These are phyloP conservation scores for Colletotrichum siamense DNA, from an alignment of 2,329 filamentous ascomycete species.

Conservation along the genomic window DNA sequence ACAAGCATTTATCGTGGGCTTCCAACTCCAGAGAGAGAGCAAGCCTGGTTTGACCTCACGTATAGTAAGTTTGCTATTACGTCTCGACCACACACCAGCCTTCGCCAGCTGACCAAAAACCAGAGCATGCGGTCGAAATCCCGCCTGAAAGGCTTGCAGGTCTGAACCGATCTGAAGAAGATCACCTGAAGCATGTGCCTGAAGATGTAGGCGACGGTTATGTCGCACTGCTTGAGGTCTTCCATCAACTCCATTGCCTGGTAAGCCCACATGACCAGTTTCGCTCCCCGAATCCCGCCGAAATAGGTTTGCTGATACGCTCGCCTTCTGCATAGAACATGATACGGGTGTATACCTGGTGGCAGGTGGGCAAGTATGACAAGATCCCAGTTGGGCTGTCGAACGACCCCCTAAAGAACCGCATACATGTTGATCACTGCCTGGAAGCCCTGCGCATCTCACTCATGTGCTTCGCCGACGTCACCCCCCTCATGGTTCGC, in stretches of 20 bases:
- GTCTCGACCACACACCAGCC: neutral
- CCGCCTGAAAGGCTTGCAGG: neutral
- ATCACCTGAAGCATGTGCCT: neutral
- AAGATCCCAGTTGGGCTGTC: neutral
- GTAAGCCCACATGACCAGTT: neutral
- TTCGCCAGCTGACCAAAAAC: neutral
- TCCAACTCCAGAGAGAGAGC: neutral
- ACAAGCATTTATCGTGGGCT: constrained; percentile 8
- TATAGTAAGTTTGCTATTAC: neutral
- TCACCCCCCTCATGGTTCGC: constrained; percentile 18
- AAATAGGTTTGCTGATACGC: neutral
- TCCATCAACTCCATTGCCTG: constrained; percentile 23
- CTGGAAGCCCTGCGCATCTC: constrained; percentile 21
- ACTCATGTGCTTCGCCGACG: constrained; percentile 24
- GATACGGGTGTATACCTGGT: constrained; percentile 22
- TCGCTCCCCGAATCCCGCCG: neutral
- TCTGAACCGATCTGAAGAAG: neutral
- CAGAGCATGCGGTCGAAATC: constrained; percentile 1
- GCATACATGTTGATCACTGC: constrained; percentile 24
- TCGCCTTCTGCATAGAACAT: constrained; percentile 4
- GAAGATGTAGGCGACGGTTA: neutral
- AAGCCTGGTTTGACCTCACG: neutral
- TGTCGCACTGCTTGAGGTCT: constrained; percentile 19
- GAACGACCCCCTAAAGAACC: constrained; percentile 10
- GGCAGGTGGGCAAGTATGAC: constrained; percentile 8